Base-by-base conservation (phyloP, 225 moss, liverwort and hornwort species). In the Neckera pumila region DNA sequence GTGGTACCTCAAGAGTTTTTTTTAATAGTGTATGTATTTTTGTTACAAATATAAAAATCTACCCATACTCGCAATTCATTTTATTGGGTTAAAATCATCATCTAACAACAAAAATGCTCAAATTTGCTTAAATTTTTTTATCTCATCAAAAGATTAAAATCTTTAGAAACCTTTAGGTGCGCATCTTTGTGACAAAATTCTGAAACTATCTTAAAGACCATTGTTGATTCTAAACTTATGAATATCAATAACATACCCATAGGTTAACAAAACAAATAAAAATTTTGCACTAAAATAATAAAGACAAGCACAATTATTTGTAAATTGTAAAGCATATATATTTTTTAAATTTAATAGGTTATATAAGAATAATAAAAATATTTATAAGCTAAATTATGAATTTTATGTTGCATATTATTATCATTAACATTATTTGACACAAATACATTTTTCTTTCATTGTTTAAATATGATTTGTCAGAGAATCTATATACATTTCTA, bases 131-230 rank as follows among this genome's bases (percentile, higher is more conserved):
- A 69, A 38, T 23, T 38, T 69, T 22, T 38, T 69, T 2, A 38
- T 40, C 23, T 25, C 13, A 69, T 2, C 10, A 40, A 72, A 72
- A 27, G 16, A 27, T 72, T 26, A 6, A 51, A 47, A 76, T 49
- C 8, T 5, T 34, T 33, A 0, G 4, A 23, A 76, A 76, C 13
- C 53, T 76, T 34, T 0, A 19, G 3, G 2, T 76, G 1, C 4
- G 0, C 22, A 34, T 76, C 22, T 9, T 4, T 22, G 9, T 23
- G 4, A 36, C n/a, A 6, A 53, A 34, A 5, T 34, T 53, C 15
- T 36, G 2, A 6, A 51, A 76, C 3, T 23, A 25, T 36, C 12
- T 4, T 49, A 20, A 33, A 49, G 3, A 75, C 6, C 11, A 33
- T 49, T 20, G 19, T 19, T 75, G 7, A 49, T 31, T 49, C 19